These are phyloP conservation scores for Nothophytophthora sp. DNA, from an alignment of 352 stramenopile species.

Conservation along the genomic window DNA sequence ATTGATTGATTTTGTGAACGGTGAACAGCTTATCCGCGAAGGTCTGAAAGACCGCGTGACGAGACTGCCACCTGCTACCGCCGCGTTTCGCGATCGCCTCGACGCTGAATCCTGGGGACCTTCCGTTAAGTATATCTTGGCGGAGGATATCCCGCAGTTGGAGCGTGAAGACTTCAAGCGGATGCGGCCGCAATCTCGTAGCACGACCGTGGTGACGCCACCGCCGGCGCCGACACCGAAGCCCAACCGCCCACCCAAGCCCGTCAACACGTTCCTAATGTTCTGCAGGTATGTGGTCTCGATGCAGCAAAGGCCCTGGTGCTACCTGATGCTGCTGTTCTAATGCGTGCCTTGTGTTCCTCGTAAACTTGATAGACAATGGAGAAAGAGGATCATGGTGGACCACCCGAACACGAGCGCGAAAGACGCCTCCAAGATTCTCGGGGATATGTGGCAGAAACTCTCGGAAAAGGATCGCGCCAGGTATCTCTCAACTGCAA, in stretches of 20 bases:
- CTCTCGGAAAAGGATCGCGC: slow-evolving; percentile 75
- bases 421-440: slow-evolving; percentile 82
- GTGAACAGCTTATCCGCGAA: slow-evolving; percentile 66
- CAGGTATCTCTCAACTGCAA: slow-evolving; percentile 26
- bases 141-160: slow-evolving; percentile 70
- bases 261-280: slow-evolving; percentile 87
- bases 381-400: slow-evolving; percentile 81
- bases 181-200: slow-evolving; percentile 68
- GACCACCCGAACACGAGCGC: slow-evolving; percentile 70
- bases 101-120: slow-evolving; percentile 66
- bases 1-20: neutral
- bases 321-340: neutral
- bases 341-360: no score
- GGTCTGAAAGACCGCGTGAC: slow-evolving; percentile 62
- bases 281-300: slow-evolving; percentile 52
- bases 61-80: slow-evolving; percentile 51
- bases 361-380: slow-evolving; percentile 57
- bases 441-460: slow-evolving; percentile 88
- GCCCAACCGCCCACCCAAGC: slow-evolving; percentile 76
- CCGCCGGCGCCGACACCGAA: slow-evolving; percentile 28
- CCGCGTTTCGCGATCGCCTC: slow-evolving; percentile 60
- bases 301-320: neutral
- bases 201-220: slow-evolving; percentile 34
- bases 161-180: slow-evolving; percentile 83
- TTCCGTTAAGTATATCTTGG: slow-evolving; percentile 74